These are phyloP conservation scores for Cercospora sp. DNA, from an alignment of 2,329 filamentous ascomycete species.

Conservation along the genomic window DNA sequence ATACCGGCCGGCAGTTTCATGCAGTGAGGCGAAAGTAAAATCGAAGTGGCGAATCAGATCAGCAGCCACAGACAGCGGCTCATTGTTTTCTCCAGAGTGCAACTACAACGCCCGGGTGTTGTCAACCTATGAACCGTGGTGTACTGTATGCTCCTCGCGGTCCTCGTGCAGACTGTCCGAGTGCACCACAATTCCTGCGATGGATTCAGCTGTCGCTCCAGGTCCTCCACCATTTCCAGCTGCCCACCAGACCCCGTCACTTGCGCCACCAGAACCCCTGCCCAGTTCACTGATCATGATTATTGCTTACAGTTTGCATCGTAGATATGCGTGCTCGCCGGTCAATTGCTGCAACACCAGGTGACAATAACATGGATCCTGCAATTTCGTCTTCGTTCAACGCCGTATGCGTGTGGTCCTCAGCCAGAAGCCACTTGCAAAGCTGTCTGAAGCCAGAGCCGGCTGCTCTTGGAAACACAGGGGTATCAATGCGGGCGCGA, in stretches of 20 bases:
- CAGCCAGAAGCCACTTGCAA: background rate
- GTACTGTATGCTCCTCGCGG: background rate
- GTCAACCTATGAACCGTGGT: background rate
- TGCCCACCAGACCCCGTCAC: background rate
- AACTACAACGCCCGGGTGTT: background rate
- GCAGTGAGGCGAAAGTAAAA: constrained; percentile 6
- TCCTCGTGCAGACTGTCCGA: background rate
- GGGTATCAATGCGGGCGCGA: background rate
- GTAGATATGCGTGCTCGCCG: background rate
- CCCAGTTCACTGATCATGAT: background rate
- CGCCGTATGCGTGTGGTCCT: background rate
- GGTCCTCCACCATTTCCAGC: background rate
- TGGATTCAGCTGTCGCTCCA: background rate
- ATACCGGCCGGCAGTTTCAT: constrained; percentile 10
- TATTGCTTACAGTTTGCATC: background rate
- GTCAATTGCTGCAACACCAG: background rate
- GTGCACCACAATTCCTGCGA: background rate
- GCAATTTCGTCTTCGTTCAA: background rate
- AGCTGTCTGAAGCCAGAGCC: background rate
- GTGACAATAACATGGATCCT: background rate
- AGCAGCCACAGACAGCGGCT: background rate
- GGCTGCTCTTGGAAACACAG: background rate
- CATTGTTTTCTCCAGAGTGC: background rate
- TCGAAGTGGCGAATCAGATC: background rate
- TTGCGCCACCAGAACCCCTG: background rate